phyloP scores from a whole-genome alignment of 495 filamentous ascomycete species.

The Hypoxylon perforatum region DNA sequence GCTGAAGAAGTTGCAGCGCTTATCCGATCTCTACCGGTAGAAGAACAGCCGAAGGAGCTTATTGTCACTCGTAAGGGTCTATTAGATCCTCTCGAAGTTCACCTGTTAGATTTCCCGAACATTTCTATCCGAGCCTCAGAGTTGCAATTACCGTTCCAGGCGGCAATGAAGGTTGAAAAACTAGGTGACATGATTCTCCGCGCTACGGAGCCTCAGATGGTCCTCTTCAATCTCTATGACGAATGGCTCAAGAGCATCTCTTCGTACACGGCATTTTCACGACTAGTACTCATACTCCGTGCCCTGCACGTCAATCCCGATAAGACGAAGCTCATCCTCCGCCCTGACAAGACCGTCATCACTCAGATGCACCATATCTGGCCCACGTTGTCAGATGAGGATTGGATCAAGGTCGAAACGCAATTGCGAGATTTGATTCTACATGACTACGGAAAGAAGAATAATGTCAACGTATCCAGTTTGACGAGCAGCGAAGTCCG shows the following conservation, averaged over 20 bases:
- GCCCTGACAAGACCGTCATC: constrained; percentile 98
- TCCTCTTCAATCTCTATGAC: constrained; percentile 98
- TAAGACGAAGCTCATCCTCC: constrained; percentile 95
- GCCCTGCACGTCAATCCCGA: constrained; percentile 98
- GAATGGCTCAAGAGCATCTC: constrained; percentile 99
- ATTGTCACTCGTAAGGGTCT: constrained; percentile 99
- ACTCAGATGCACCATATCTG: constrained; percentile 99
- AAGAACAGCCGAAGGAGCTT: constrained; percentile 98
- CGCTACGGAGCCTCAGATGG: constrained; percentile 99
- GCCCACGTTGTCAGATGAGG: constrained; percentile 93
- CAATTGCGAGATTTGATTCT: constrained; percentile 95
- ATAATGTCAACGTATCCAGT: constrained; percentile 97
- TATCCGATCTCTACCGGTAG: constrained; percentile 95
- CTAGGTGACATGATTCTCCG: constrained; percentile 98
- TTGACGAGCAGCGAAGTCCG: constrained; percentile 96
- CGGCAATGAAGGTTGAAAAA: constrained; percentile 99
- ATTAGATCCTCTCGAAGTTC: constrained; percentile 96
- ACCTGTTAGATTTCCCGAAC: constrained; percentile 97
- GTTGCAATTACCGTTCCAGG: constrained; percentile 97
- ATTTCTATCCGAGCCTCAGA: constrained; percentile 99
- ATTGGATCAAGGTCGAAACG: constrained; percentile 99
- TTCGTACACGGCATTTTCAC: constrained; percentile 98
- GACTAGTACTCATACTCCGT: constrained; percentile 92
- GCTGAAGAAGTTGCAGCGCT: constrained; percentile 99
- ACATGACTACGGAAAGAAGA: constrained; percentile 99